Evolutionary conservation across 1,284 basidiomycete species (phyloP), one percentile per base, ranked within the genome.

Genomic region (Neotropicomus parvogracilis): DNA sequence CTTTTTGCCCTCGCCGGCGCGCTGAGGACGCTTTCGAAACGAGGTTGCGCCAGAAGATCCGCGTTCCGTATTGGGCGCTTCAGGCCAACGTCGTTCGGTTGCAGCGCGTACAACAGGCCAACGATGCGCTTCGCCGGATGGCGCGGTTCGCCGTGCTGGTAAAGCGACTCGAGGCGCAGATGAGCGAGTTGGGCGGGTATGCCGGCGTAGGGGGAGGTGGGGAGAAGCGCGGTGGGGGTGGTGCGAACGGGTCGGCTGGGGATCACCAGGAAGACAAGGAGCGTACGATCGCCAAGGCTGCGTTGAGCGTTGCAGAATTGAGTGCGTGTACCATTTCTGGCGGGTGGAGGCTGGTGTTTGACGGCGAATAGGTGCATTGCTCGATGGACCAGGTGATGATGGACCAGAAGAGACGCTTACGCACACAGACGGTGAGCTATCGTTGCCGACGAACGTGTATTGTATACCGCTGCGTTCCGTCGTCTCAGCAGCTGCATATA

Each of bases 231-330:
- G 14, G 14, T 14, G 14, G 31, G 6, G 31, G 17, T 34, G 38
- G 46, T 46, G 39, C 35, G 27, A 55, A 59, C 8, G 60, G 64
- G 27, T 46, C 19, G n/a, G 59, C 62, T 14, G 63, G 64, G 14
- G 78, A 80, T 35, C 64, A 71, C 21, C 85, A 88, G 60, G 85
- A 88, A 27, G 91, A 92, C 54, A 87, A 83, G 64, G 91, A 95
- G 60, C 75, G 91, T 6, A 81, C 82, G 11, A 83, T 95, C 56
- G 86, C 91, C 3, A 94, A 94, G 66, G 92, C 94, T 1, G 93
- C 93, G 9, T 70, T 97, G 55, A 93, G 83, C 34, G 83, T 95
- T 5, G 90, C 93, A 1, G 93, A 97, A 66, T 74, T 97, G 32
- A 79, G 91, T 91, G 52, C 58, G 80, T 73, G 28, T 31, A 33